Percentiles rank a stretch among this genome's conserved stretches.
Evolutionary conservation across 192 early-diverging fungal species (phyloP).

Genomic region (Haplosporangium gracile): DNA sequence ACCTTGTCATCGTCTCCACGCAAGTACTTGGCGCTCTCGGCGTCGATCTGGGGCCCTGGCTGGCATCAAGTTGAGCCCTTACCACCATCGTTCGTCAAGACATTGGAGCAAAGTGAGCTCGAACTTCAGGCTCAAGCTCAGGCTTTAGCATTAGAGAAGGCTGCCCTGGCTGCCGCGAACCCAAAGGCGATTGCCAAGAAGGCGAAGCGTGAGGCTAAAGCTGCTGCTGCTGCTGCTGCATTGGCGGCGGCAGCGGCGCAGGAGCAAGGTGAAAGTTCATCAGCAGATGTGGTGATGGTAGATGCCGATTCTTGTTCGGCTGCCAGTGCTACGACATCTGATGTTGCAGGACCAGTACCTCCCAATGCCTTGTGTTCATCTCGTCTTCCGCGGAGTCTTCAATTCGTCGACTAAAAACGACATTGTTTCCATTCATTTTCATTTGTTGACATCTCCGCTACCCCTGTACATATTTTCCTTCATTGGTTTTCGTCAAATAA

Average conservation of each 20-base stretch:
- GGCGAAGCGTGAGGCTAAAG: constrained; percentile 25
- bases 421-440: not conserved
- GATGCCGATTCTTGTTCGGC: not conserved
- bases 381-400: constrained; percentile 43
- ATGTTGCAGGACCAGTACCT: not conserved
- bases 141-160: constrained; percentile 25
- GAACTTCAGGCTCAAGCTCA: constrained; percentile 27
- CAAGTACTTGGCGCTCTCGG: constrained; percentile 31
- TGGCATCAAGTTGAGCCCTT: constrained; percentile 52
- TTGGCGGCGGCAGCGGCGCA: not conserved
- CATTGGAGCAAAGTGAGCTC: constrained; percentile 28
- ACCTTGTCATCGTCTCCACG: not conserved
- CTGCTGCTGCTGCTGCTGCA: constrained; percentile 27
- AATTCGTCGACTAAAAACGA: constrained; percentile 36
- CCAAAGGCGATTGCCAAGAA: constrained; percentile 38
- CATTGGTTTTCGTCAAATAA: constrained; percentile 1
- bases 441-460: not conserved
- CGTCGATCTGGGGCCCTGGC: constrained; percentile 51
- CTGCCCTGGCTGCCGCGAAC: constrained; percentile 5
- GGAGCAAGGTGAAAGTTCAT: not conserved
- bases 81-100: constrained; percentile 39
- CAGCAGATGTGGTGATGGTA: not conserved
- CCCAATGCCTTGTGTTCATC: constrained; percentile 22
- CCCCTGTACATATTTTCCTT: constrained; percentile 2
- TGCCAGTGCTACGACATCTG: not conserved